Percentiles rank a stretch among this genome's conserved stretches.
phyloP scores from a whole-genome alignment of 192 early-diverging fungal genomes.

The Helicostylum pulchrum region DNA sequence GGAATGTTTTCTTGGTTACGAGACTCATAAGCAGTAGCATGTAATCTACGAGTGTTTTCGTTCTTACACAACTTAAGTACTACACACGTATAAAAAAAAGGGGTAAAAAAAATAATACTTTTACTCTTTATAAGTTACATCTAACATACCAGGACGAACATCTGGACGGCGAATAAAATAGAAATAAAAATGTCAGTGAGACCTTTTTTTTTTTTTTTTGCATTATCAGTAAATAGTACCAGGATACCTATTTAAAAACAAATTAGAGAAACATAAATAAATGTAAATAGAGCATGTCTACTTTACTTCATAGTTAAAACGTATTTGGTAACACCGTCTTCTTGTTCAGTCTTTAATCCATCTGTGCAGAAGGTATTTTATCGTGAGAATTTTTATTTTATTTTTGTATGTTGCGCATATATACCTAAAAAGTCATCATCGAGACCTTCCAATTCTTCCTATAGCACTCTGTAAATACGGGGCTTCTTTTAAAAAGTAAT shows the following conservation, averaged over 20 bases:
- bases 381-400: no score
- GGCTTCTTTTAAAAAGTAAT: neutral
- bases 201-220: neutral
- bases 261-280: neutral
- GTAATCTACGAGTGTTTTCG: conserved; percentile 51
- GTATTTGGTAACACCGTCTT: conserved; percentile 62
- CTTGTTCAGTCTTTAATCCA: conserved; percentile 49
- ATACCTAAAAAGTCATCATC: conserved; percentile 64
- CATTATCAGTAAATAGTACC: conserved; percentile 7
- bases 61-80: conserved; percentile 48
- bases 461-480: neutral
- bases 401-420: neutral
- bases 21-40: conserved; percentile 49
- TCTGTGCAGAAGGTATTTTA: conserved; percentile 1
- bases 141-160: conserved; percentile 34
- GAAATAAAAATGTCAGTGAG: neutral
- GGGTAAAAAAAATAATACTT: neutral
- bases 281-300: neutral
- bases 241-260: conserved; percentile 8
- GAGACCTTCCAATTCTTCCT: conserved; percentile 69
- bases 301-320: conserved; percentile 74
- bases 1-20: conserved; percentile 60
- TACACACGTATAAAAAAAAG: conserved; percentile 2
- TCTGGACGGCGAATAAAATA: conserved; percentile 11
- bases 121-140: neutral